Evolutionary conservation across 2,329 filamentous ascomycete species (phyloP).

Genomic region (Trichophyton verrucosum): DNA sequence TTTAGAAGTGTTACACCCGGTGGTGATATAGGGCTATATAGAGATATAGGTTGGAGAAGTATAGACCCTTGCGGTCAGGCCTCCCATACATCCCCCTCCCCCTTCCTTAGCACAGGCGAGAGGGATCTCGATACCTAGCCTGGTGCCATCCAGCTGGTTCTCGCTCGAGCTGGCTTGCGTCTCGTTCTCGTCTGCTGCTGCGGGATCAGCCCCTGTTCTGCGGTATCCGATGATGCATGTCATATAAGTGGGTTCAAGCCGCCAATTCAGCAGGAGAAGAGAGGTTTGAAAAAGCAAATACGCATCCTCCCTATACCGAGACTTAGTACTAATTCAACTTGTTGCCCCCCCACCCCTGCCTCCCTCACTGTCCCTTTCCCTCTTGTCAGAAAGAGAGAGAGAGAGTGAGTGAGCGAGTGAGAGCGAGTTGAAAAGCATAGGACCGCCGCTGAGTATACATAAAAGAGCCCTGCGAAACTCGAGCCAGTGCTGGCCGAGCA

Average conservation of each 20-base stretch:
- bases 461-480: neutral
- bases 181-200: conserved; percentile 1
- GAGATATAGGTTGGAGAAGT: neutral
- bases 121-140: neutral
- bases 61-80: neutral
- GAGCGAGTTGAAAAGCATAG: no score
- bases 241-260: conserved; percentile 4
- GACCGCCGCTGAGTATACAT: neutral
- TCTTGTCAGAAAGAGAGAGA: no score
- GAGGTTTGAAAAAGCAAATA: conserved; percentile 2
- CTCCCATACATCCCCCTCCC: neutral
- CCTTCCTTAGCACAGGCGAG: neutral
- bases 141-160: conserved; percentile 3
- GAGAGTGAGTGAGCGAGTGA: no score
- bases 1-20: neutral
- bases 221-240: conserved; percentile 4
- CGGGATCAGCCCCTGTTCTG: conserved; percentile 1
- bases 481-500: neutral
- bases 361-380: neutral
- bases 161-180: neutral
- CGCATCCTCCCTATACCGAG: neutral
- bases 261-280: conserved; percentile 3
- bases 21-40: neutral
- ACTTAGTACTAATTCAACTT: neutral
- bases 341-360: neutral